phyloP scores from a whole-genome alignment of 306 rosid genomes.

The Calophaca sinica region DNA sequence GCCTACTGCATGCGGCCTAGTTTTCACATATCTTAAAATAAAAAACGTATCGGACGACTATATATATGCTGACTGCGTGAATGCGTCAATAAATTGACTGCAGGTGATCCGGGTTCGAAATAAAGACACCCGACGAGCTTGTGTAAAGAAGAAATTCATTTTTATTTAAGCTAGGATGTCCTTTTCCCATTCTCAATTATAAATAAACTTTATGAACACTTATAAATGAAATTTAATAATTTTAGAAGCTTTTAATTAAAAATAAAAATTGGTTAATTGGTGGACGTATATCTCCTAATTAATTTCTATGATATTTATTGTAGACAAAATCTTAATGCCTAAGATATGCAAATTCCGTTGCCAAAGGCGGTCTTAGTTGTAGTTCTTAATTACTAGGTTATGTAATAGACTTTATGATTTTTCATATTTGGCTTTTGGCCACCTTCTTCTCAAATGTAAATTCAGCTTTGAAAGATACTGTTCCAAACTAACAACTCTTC shows the following conservation, averaged over 20 bases:
- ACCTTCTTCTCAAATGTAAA: conserved; percentile 38
- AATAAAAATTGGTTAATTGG: not conserved
- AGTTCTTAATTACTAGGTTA: not conserved
- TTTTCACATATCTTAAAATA: no score
- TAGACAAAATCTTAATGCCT: not conserved
- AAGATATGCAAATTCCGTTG: conserved; percentile 25
- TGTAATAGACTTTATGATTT: not conserved
- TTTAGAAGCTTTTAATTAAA: not conserved
- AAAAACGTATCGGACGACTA: no score
- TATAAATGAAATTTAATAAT: not conserved
- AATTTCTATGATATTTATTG: no score
- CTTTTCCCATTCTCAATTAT: not conserved
- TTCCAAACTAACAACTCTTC: not conserved
- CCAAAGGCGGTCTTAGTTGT: not conserved
- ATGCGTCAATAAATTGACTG: no score
- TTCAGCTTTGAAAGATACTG: not conserved
- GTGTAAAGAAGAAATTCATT: not conserved
- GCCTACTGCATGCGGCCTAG: no score
- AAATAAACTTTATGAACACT: not conserved
- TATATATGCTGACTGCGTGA: no score
- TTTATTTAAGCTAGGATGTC: not conserved
- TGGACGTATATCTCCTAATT: not conserved
- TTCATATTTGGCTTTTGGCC: not conserved
- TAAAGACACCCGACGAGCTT: no score
- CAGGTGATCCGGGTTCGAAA: no score